These are phyloP conservation scores for Paraurostyla sp. DNA, from an alignment of 73 alveolate genomes.

Conservation along the genomic window DNA sequence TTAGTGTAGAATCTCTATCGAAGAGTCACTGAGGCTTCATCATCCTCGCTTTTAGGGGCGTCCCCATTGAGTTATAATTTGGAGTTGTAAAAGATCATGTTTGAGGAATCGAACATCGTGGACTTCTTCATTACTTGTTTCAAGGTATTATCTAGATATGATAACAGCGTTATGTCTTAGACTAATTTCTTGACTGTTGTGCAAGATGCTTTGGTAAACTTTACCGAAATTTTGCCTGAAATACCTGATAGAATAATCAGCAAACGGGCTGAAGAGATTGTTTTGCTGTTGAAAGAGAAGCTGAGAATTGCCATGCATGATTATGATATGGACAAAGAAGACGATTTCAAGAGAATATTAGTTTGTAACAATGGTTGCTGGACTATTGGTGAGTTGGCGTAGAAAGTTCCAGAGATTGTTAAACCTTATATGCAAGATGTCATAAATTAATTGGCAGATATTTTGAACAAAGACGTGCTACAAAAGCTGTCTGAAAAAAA, in stretches of 20 bases:
- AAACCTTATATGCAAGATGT: neutral
- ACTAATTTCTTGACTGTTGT: neutral
- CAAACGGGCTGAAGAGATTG: neutral
- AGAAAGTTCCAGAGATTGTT: constrained; percentile 12
- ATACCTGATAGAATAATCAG: neutral
- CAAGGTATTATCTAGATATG: neutral
- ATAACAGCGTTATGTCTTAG: neutral
- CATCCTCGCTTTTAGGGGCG: neutral
- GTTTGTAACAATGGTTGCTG: constrained; percentile 71
- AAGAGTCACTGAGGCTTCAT: neutral
- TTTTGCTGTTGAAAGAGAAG: neutral
- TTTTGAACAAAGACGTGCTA: constrained; percentile 2
- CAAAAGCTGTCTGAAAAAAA: neutral
- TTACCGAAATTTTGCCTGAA: constrained; percentile 27
- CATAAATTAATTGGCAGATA: neutral
- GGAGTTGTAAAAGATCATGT: neutral
- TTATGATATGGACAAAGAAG: neutral
- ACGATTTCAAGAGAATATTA: neutral
- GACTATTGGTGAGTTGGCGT: constrained; percentile 55
- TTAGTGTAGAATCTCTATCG: neutral
- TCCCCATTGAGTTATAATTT: neutral
- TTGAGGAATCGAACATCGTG: constrained; percentile 9
- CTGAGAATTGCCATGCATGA: neutral
- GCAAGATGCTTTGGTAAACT: constrained; percentile 41
- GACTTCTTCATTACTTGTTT: constrained; percentile 51